Conservation (phyloP, 495 filamentous ascomycete species). For the Penicillium tannophilum region DNA sequence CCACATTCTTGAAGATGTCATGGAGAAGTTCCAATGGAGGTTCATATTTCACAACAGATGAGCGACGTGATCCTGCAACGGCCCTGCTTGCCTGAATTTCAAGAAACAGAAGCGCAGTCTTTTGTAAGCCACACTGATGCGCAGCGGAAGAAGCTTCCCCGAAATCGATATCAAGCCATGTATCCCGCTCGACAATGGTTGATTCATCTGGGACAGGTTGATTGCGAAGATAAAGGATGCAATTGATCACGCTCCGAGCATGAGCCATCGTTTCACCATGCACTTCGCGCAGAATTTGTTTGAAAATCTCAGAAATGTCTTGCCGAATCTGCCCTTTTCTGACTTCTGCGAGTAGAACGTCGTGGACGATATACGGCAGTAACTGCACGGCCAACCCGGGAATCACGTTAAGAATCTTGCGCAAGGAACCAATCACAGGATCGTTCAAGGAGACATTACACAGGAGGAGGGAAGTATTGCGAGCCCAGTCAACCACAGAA, state of each 20-base stretch:
- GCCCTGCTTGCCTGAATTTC: constrained; percentile 67
- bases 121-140: constrained; percentile 79
- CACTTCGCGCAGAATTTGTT: constrained; percentile 31
- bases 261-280: constrained; percentile 45
- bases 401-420: constrained; percentile 60
- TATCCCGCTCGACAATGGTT: constrained; percentile 74
- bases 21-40: constrained; percentile 70
- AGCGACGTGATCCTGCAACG: constrained; percentile 62
- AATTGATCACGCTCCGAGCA: constrained; percentile 67
- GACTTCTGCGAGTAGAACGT: constrained; percentile 61
- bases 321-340: constrained; percentile 30
- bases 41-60: constrained; percentile 59
- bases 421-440: constrained; percentile 66
- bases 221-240: constrained; percentile 84
- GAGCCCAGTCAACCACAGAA: constrained; percentile 60
- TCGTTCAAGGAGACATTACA: constrained; percentile 60
- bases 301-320: constrained; percentile 49
- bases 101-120: constrained; percentile 79
- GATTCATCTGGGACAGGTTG: constrained; percentile 73
- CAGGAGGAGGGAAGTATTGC: constrained; percentile 61
- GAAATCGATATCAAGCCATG: constrained; percentile 86
- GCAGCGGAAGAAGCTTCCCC: constrained; percentile 73
- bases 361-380: constrained; percentile 80
- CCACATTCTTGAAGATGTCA: constrained; percentile 82
- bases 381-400: constrained; percentile 67